A percentile compares a stretch with the other conserved stretches of the same genome.
Conservation (phyloP, 768 basidiomycete genomes). For the Pleurotus giganteus region DNA sequence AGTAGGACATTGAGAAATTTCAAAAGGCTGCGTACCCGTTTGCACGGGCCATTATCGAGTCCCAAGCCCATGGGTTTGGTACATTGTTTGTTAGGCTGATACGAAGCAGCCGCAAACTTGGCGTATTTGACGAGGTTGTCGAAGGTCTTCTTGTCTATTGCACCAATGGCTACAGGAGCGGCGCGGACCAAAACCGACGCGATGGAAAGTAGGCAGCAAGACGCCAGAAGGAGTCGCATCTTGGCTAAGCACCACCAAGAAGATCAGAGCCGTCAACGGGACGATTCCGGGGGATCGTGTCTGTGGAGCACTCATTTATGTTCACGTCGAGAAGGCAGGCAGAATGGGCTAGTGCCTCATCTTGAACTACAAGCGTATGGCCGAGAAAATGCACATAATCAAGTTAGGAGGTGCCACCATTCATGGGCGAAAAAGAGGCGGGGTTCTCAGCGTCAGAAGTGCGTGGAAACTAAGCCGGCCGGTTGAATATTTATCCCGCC, state of each 20-base stretch:
- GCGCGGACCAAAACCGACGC: slow-evolving; percentile 1
- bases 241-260: slow-evolving; percentile 6
- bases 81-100: slow-evolving; percentile 1
- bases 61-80: slow-evolving; percentile 4
- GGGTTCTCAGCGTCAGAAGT: too few species aligned
- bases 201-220: slow-evolving; percentile 3
- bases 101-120: slow-evolving; percentile 6
- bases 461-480: too few species aligned
- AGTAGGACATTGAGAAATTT: not conserved
- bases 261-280: slow-evolving; percentile 1
- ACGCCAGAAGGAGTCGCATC: slow-evolving; percentile 3
- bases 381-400: too few species aligned
- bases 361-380: too few species aligned
- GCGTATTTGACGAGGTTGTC: slow-evolving; percentile 5
- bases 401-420: too few species aligned
- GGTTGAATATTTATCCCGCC: too few species aligned
- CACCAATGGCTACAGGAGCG: not conserved
- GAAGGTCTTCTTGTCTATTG: slow-evolving; percentile 2
- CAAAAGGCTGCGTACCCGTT: not conserved
- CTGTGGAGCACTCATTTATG: not conserved
- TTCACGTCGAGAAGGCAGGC: not conserved
- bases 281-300: not conserved
- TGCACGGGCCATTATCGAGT: not conserved
- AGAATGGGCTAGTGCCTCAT: too few species aligned
- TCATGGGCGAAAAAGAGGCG: too few species aligned